Base-by-base conservation (phyloP, 192 early-diverging fungal species). In the Dimargaris cristalligena region DNA sequence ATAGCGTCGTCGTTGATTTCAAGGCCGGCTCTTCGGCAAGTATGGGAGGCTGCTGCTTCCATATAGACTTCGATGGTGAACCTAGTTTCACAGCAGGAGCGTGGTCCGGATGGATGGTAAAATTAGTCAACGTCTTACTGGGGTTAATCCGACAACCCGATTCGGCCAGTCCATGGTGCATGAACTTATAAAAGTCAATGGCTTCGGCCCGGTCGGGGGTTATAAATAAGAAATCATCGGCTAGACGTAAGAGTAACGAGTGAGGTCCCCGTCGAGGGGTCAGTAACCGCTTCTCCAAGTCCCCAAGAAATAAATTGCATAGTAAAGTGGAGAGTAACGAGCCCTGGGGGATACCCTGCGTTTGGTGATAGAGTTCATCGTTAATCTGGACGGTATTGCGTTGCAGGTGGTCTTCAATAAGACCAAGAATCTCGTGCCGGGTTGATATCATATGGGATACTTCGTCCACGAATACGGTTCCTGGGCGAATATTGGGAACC, bases 291-390 rank as follows among this genome's bases (percentile, higher is more conserved):
- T 62, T 63, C 68, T 89, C 89, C 71, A 92, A 65, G 52, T 84
- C 78, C 1, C 80, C 83, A 52, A 90, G 90, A 60, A 86, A 87
- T 49, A 91, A 74, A 63, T 82, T 89, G 85, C 93, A 97, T 52
- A 97, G 77, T 4, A 91, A 50, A 34, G 84, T 75, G 0, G 93
- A 97, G 23, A 97, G 64, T 25, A 84, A 69, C 3, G 91, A 94
- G 0, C 93, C 93, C 65, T 97, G 93, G 2, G 93, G 93, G 32
- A 97, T 92, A 4, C 93, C 93, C 1, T 72, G 64, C 0, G 70
- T 64, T 62, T 92, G 91, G 34, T 69, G 71, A 67, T 83, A 88
- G 60, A 80, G 75, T 34, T 71, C 54, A 25, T 67, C 68, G 1
- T 78, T 78, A 52, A 83, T 71, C 69, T 76, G 67, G 25, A 92